A percentile compares a stretch with the other conserved stretches of the same genome.
These are phyloP conservation scores for Fonsecaea multimorphosa DNA, from an alignment of 2,329 filamentous ascomycete genomes.

Conservation along the genomic window DNA sequence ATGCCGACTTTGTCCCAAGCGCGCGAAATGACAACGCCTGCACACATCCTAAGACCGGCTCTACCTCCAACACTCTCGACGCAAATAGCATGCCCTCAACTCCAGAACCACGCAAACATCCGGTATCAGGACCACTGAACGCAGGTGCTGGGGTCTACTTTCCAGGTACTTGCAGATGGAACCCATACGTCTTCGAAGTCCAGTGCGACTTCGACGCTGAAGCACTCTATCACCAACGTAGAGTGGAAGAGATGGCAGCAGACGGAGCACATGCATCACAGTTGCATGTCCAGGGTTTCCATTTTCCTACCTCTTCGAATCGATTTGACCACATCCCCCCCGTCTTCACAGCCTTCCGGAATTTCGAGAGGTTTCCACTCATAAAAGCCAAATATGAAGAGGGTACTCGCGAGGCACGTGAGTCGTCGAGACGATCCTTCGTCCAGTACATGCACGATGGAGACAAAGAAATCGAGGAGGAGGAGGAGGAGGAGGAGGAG, in stretches of 20 bases:
- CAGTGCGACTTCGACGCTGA: slow-evolving; percentile 17
- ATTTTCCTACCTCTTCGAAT: slow-evolving; percentile 17
- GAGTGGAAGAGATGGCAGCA: background rate
- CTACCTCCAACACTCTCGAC: no score
- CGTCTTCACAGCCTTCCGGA: slow-evolving; percentile 14
- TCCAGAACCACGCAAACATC: background rate
- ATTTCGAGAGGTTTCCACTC: slow-evolving; percentile 13
- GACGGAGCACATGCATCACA: background rate
- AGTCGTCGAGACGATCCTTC: background rate
- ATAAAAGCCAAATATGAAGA: background rate
- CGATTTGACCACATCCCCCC: background rate
- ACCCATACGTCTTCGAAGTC: slow-evolving; percentile 5
- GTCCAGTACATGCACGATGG: background rate
- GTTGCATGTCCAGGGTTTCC: slow-evolving; percentile 11
- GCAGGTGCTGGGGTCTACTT: no score
- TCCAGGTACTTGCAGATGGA: no score
- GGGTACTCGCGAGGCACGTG: background rate
- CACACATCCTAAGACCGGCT: background rate
- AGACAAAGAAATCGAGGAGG: background rate
- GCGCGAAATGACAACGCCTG: background rate
- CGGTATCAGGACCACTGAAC: no score
- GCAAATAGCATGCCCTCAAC: background rate
- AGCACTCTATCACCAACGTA: background rate
- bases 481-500: background rate
- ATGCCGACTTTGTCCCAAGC: slow-evolving; percentile 5